Evolutionary conservation across 768 basidiomycete genomes (phyloP), one percentile per base, ranked within the genome.

Genomic region (Mycena filopes): DNA sequence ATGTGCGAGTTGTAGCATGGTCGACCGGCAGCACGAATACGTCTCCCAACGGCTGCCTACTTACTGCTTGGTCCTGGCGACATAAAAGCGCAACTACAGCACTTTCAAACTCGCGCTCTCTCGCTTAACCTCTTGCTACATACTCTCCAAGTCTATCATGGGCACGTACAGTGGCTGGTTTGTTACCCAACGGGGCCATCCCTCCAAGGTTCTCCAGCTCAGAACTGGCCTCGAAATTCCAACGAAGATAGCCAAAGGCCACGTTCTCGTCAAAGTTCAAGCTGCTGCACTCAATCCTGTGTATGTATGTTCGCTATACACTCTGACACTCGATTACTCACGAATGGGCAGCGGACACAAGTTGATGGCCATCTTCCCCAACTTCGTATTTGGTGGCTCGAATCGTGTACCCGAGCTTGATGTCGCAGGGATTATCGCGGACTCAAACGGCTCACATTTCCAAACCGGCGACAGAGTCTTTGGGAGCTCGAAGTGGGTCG

Each of bases 261-360:
- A 86, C 57, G 78, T 89, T 12, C 80, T 88, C 13, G 79, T 89
- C 49, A 79, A 80, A 63, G 79, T 88, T 8, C 74, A 77, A 29
- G 83, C 86, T 9, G 84, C 83, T 0, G 88, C 89, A 0, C 77
- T 93, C 42, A 94, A 94, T 68, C 90, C 91, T 3, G 81, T 88
- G 87, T 90, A 73, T 63, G 84, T 71, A 73, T 63, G 84, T 71
- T 38, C 31, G 12, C 42, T 50, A 23, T 21, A 10, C 36, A 38
- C 28, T 12, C 28, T 23, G 57, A 20, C 60, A 41, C 31, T 42
- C 45, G 29, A 0, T 55, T 48, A 21, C 43, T 20, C 33, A 62
- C 33, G 9, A 31, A 46, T 18, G n/a, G 54, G 31, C 63, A 91
- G 89, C 40, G 87, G 85, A 0, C 88, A 83, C 74, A 92, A 91